These are phyloP conservation scores for Spinellus fusiger DNA, from an alignment of 192 early-diverging fungal genomes.

Conservation along the genomic window DNA sequence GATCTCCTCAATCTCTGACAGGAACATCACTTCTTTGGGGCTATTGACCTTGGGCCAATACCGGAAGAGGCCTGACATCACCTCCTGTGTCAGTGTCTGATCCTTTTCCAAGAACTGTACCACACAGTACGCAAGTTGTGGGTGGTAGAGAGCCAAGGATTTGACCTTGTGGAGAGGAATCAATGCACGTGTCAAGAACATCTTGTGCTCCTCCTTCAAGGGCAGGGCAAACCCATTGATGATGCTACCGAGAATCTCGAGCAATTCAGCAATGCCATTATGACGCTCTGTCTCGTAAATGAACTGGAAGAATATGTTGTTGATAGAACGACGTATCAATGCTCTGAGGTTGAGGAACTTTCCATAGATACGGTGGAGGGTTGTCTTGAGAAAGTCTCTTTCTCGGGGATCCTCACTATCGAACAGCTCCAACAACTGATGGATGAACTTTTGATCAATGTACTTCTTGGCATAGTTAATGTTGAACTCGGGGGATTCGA, in stretches of 20 bases:
- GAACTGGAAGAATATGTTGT: conserved; percentile 90
- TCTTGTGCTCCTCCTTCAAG: conserved; percentile 89
- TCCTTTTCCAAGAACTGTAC: conserved; percentile 94
- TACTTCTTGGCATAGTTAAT: conserved; percentile 80
- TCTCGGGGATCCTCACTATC: conserved; percentile 90
- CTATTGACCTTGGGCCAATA: conserved; percentile 94
- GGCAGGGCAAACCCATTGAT: conserved; percentile 94
- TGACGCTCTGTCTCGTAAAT: conserved; percentile 87
- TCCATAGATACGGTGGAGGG: conserved; percentile 87
- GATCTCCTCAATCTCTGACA: conserved; percentile 88
- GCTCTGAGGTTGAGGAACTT: conserved; percentile 89
- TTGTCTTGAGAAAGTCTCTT: conserved; percentile 89
- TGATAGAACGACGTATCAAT: conserved; percentile 86
- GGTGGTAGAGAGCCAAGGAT: conserved; percentile 81
- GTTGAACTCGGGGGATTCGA: conserved; percentile 90
- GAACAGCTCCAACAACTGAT: conserved; percentile 77
- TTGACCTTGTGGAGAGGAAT: conserved; percentile 88
- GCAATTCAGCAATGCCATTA: conserved; percentile 86
- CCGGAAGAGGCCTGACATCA: conserved; percentile 71
- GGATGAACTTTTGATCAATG: conserved; percentile 83
- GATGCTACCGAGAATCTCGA: conserved; percentile 91
- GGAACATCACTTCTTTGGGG: conserved; percentile 92
- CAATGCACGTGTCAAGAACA: conserved; percentile 78
- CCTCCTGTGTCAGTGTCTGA: conserved; percentile 62
- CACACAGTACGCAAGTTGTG: conserved; percentile 88